Conservation (phyloP, 106 monocot genomes). For the Platanthera guangdongensis region DNA sequence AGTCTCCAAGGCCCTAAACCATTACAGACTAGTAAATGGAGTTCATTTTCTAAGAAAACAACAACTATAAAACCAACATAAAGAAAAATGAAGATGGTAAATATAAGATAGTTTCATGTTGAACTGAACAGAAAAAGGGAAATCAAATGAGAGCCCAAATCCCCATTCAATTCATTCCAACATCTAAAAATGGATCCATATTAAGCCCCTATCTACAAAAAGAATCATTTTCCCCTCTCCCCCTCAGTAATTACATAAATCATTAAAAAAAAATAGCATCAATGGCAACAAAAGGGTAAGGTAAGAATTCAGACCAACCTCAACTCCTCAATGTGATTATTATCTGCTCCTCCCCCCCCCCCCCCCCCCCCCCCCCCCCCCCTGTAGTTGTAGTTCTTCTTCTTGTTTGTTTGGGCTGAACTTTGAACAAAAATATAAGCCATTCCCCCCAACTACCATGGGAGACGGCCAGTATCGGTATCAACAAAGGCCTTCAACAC, state of each 20-base stretch:
- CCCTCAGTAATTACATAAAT: slow-evolving; percentile 3
- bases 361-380: neutral
- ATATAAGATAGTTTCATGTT: neutral
- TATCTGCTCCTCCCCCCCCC: neutral
- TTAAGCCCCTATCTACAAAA: slow-evolving; percentile 5
- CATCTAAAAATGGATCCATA: neutral
- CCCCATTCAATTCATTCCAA: neutral
- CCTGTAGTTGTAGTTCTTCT: neutral
- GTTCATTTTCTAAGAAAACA: neutral
- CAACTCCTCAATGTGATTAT: neutral
- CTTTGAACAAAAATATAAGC: neutral
- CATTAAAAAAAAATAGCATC: neutral
- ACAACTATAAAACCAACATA: neutral
- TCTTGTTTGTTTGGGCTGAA: neutral
- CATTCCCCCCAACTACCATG: slow-evolving; percentile 42
- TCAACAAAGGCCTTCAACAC: slow-evolving; percentile 41
- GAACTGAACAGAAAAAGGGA: neutral
- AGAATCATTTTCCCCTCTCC: neutral
- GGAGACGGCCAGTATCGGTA: slow-evolving; percentile 42
- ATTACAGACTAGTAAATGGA: neutral
- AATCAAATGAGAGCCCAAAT: neutral
- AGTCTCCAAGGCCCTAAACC: no score
- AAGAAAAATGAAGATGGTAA: neutral
- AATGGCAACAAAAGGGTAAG: neutral
- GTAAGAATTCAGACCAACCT: neutral